A percentile compares a stretch with the other conserved stretches of the same genome.
Conservation (phyloP, 176 grass and related monocot species). For the Phoenix roebelenii region DNA sequence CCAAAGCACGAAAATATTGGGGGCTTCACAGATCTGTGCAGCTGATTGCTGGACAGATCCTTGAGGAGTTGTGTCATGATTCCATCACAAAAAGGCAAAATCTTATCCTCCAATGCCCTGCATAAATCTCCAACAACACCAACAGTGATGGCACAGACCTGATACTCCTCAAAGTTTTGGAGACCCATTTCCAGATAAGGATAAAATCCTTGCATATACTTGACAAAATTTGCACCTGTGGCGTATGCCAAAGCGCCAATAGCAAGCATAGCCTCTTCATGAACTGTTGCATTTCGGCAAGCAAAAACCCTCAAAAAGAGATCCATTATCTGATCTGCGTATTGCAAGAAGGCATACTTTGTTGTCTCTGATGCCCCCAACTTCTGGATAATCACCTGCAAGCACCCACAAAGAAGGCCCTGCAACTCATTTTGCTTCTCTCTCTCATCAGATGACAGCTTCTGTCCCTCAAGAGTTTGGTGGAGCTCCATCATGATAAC, state of each 20-base stretch:
- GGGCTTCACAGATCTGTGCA: conserved; percentile 16
- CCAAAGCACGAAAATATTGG: conserved; percentile 17
- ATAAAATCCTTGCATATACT: conserved; percentile 18
- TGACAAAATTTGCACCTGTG: conserved; percentile 1
- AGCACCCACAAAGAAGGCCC: conserved; percentile 16
- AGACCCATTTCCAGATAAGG: conserved; percentile 18
- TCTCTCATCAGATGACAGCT: conserved; percentile 14
- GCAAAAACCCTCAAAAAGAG: conserved; percentile 7
- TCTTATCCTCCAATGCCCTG: conserved; percentile 19
- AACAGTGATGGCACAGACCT: conserved; percentile 15
- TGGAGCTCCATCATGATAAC: conserved; percentile 20
- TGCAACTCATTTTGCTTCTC: conserved; percentile 19
- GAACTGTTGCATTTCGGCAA: conserved; percentile 13
- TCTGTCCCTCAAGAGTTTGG: conserved; percentile 9
- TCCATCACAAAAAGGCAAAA: conserved; percentile 14
- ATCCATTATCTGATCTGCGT: conserved; percentile 18
- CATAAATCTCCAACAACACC: conserved; percentile 16
- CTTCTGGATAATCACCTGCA: conserved; percentile 21
- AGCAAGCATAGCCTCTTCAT: conserved; percentile 9
- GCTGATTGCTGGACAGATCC: conserved; percentile 17
- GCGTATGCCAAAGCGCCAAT: conserved; percentile 13
- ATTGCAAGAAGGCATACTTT: conserved; percentile 16
- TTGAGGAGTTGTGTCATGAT: conserved; percentile 17
- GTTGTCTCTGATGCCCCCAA: conserved; percentile 9
- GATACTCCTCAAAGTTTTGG: conserved; percentile 16